Conservation (phyloP, 805 yeast genomes). For the Ogataea paradorogensis region DNA sequence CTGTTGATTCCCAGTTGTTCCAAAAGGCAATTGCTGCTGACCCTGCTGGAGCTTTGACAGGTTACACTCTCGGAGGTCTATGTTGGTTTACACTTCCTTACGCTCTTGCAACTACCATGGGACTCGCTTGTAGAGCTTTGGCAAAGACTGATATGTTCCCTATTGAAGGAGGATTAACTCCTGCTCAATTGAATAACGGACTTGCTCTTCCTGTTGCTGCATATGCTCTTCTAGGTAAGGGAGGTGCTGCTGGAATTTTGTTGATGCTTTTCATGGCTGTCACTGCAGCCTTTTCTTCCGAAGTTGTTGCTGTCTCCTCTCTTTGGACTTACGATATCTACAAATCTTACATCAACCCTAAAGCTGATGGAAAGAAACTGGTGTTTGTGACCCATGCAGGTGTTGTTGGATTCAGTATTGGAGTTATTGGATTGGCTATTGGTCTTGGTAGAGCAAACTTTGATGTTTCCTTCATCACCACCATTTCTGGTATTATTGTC, state of each 20-base stretch:
- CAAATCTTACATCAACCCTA: conserved; percentile 48
- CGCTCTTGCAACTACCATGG: conserved; percentile 34
- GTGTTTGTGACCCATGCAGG: conserved; percentile 44
- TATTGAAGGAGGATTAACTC: conserved; percentile 30
- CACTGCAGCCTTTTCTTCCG: conserved; percentile 56
- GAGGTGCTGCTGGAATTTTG: conserved; percentile 48
- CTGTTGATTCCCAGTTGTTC: conserved; percentile 33
- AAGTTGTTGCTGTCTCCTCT: conserved; percentile 51
- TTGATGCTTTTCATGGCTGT: conserved; percentile 51
- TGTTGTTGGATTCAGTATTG: conserved; percentile 42
- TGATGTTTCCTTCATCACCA: conserved; percentile 52
- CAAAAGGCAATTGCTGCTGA: conserved; percentile 44
- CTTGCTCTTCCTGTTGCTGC: conserved; percentile 52
- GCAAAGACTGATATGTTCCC: conserved; percentile 25
- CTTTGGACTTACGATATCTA: conserved; percentile 49
- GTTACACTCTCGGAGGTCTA: conserved; percentile 45
- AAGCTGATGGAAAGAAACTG: conserved; percentile 46
- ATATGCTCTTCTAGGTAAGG: conserved; percentile 47
- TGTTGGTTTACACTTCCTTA: conserved; percentile 45
- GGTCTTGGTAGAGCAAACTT: conserved; percentile 50
- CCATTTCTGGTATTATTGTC: conserved; percentile 49
- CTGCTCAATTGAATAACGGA: conserved; percentile 45
- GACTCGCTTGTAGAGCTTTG: conserved; percentile 40
- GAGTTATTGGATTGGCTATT: conserved; percentile 48
- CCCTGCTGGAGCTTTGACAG: conserved; percentile 38